phyloP scores from a whole-genome alignment of 2,329 filamentous ascomycete species.

The Rutstroemia sp. region DNA sequence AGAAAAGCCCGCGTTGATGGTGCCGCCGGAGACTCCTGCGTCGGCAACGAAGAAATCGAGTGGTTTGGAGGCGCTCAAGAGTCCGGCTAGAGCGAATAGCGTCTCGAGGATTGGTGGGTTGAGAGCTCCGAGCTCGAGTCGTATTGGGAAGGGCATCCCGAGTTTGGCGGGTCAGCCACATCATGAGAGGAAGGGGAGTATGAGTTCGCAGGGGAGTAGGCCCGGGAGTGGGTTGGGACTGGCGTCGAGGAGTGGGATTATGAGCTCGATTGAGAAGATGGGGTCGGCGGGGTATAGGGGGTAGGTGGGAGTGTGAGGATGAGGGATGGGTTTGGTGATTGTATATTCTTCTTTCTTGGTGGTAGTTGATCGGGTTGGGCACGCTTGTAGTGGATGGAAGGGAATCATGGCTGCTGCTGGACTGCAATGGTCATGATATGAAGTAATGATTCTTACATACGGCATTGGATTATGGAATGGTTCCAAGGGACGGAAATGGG shows the following conservation, averaged over 20 bases:
- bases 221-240: constrained; percentile 29
- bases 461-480: too few species aligned
- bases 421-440: too few species aligned
- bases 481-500: too few species aligned
- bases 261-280: constrained; percentile 86
- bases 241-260: constrained; percentile 57
- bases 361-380: neutral
- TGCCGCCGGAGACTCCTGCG: constrained; percentile 17
- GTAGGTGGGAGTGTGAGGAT: neutral
- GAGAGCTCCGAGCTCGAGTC: constrained; percentile 44
- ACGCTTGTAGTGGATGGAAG: too few species aligned
- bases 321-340: constrained; percentile 1
- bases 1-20: constrained; percentile 14
- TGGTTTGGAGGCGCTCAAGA: constrained; percentile 6
- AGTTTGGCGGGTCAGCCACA: neutral
- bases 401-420: too few species aligned
- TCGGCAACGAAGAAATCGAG: constrained; percentile 11
- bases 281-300: constrained; percentile 39
- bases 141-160: constrained; percentile 8
- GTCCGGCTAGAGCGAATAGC: constrained; percentile 40
- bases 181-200: constrained; percentile 32
- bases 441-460: too few species aligned
- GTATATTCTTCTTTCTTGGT: constrained; percentile 8
- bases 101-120: constrained; percentile 50
- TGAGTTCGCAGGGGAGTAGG: constrained; percentile 23